Base-by-base conservation (phyloP, 2,329 filamentous ascomycete genomes). In the Aspergillus sp. region DNA sequence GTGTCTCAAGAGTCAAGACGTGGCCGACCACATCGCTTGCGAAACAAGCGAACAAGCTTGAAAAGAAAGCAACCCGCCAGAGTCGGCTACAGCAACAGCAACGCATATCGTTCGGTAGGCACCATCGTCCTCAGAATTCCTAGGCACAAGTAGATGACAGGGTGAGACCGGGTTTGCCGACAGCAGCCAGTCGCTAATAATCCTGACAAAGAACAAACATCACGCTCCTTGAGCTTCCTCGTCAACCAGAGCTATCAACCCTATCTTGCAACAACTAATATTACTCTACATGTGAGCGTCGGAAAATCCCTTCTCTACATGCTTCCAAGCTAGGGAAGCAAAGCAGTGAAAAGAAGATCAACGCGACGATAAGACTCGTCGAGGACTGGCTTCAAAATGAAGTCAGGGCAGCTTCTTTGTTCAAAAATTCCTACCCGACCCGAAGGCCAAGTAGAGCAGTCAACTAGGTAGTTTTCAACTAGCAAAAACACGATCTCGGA, bases 401-500 rank as follows among this genome's bases (percentile, higher is more conserved):
- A 67, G 53, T 61, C 64, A 70, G 64, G 71, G 69, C 69, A 72
- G 57, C 62, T 69, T 60, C n/a, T 66, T 72, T 73, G 72, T 83
- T 85, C 89, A 92, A 92, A 92, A 89, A 92, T 92, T 92, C 90
- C 89, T 84, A 85, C 82, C 81, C 86, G 85, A 84, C 83, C 85
- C 83, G 82, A 82, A 84, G 85, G 85, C 88, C 87, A 85, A 84
- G 80, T 84, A 83, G 83, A 93, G 90, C 84, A 84, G 89, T 91
- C 89, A 90, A 86, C 83, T 84, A 76, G 81, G 83, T 91, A 91
- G 89, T 91, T 91, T 91, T 91, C 89, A 91, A 91, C 89, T 91
- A 92, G 90, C 90, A 92, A 91, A 91, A 91, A 91, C 85, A 85
- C 86, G 85, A 86, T 87, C 89, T 92, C 90, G 87, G 90, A 92